Evolutionary conservation across 2,329 filamentous ascomycete species (phyloP), one percentile per base, ranked within the genome.

Genomic region (Cryphonectria parasitica): DNA sequence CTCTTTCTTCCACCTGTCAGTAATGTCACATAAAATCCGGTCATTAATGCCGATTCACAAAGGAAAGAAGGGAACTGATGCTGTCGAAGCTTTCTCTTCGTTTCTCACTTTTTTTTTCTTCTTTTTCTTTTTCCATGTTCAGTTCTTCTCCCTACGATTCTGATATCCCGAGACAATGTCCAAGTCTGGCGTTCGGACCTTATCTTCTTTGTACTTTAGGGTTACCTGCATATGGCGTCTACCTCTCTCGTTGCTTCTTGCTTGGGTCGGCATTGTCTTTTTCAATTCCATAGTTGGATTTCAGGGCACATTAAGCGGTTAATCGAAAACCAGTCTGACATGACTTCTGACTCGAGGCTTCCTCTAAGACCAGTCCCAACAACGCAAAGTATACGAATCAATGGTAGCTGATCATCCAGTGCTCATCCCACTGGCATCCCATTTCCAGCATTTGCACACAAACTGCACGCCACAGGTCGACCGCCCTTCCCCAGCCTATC

Each of bases 161-260:
- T 31, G 52, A 58, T 66, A 60, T 66, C 52, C 64, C 52, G 56
- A 41, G 25, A 61, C 52, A n/a, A 58, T 58, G 15, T 66, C 54
- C 31, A 66, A 66, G 64, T 66, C n/a, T 66, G 64, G 64, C 49
- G 64, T 66, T 58, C 15, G 34, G 64, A 25, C 28, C 34, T 41
- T 34, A 22, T 63, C 28, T 64, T 2, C 13, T 45, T 64, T 45
- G 22, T 25, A 31, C 11, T 43, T 45, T 15, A 34, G 36, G 22
- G 25, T 4, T 64, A n/a, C 39, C n/a, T 64, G 61, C 61, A 28
- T 43, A 28, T 45, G 61, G 36, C 61, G 61, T 43, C n/a, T 64
- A n/a, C 61, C 43, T 64, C 25, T 43, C 22, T 17, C 15, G n/a
- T 31, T 45, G n/a, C 39, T 28, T 1, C 31, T 45, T 10, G n/a